Conservation (phyloP, 169 alveolate species). For the Perkinsus olseni region DNA sequence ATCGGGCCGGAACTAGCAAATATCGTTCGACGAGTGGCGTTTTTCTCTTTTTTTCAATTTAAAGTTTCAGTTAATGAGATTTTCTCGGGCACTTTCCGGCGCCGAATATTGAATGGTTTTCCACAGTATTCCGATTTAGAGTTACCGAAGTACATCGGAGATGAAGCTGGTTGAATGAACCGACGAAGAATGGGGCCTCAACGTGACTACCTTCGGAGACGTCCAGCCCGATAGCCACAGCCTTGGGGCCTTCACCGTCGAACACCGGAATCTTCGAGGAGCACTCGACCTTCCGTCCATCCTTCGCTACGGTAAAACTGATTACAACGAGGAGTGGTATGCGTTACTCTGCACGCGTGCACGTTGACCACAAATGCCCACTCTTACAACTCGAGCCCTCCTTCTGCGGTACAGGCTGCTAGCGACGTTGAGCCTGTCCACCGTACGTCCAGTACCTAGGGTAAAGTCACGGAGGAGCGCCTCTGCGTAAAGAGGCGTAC, state of each 20-base stretch:
- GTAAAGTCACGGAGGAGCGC: not conserved
- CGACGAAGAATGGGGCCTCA: no score
- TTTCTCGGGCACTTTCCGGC: no score
- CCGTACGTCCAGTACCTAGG: not conserved
- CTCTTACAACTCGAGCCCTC: not conserved
- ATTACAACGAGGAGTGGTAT: not conserved
- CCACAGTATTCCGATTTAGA: no score
- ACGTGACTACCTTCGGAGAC: not conserved
- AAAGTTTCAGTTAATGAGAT: no score
- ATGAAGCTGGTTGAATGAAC: no score
- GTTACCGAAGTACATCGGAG: no score
- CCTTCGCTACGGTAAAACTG: not conserved
- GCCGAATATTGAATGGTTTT: no score
- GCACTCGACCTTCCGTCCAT: not conserved
- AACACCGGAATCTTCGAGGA: not conserved
- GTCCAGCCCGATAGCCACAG: not conserved
- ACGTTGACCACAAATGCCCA: no score
- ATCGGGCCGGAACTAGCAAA: no score
- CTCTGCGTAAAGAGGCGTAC: not conserved
- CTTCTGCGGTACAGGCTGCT: not conserved
- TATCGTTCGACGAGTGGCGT: no score
- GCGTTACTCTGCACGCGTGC: not conserved
- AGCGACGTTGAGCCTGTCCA: not conserved
- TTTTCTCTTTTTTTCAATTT: no score
- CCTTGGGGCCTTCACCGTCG: not conserved